Conservation (phyloP, 2,329 filamentous ascomycete species). For the Sporothrix pallida region DNA sequence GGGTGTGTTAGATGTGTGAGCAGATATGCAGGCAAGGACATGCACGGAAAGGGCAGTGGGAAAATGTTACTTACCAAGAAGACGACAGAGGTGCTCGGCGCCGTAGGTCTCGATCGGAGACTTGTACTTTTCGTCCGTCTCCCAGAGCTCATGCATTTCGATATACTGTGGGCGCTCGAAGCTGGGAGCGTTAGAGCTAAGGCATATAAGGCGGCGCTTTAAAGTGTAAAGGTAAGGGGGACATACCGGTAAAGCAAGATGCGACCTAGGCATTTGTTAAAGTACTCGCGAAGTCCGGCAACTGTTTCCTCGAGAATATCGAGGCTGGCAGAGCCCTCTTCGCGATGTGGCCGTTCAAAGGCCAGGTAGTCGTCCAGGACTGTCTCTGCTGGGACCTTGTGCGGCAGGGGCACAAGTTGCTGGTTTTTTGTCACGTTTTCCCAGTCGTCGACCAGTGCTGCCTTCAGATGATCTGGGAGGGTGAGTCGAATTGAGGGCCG, state of each 20-base stretch:
- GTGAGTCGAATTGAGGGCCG: constrained; percentile 85
- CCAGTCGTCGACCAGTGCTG: constrained; percentile 95
- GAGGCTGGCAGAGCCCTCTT: constrained; percentile 69
- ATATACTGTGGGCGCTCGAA: constrained; percentile 91
- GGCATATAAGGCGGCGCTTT: not conserved
- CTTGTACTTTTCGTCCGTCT: constrained; percentile 62
- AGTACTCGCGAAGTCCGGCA: constrained; percentile 87
- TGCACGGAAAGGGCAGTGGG: no score
- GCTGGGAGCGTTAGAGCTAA: constrained; percentile 49
- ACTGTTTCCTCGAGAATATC: constrained; percentile 92
- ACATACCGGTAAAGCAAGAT: constrained; percentile 80
- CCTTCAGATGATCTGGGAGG: constrained; percentile 89
- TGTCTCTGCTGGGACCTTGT: constrained; percentile 72
- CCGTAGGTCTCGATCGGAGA: constrained; percentile 83
- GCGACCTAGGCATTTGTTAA: constrained; percentile 85
- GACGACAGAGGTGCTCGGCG: constrained; percentile 85
- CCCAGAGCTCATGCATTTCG: constrained; percentile 74
- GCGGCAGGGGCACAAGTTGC: constrained; percentile 84
- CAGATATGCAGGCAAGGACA: no score
- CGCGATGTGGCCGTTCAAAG: constrained; percentile 70
- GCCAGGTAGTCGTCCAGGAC: constrained; percentile 83
- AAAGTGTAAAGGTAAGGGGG: not conserved
- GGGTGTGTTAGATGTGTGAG: constrained; percentile 29
- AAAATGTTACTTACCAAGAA: constrained; percentile 71
- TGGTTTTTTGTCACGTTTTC: constrained; percentile 97